Evolutionary conservation across 1,284 basidiomycete genomes (phyloP), one percentile per base, ranked within the genome.

Genomic region (Sanguinoderma infundibulare): DNA sequence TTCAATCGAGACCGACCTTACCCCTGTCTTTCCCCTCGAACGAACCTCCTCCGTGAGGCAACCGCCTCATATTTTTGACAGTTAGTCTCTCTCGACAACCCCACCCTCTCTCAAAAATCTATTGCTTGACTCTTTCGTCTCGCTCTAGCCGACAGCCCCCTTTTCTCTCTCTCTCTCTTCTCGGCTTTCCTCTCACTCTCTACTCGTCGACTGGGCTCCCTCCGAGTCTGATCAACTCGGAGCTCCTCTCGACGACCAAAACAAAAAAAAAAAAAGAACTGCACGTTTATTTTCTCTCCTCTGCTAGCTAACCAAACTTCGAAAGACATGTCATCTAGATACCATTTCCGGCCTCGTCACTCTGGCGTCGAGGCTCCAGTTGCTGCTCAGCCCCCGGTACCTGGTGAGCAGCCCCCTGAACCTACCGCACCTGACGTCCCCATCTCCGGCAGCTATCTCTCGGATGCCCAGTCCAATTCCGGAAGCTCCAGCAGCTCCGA

Each of bases 201-300:
- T 28, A 3, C 38, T 2, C n/a, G 39, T 9, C n/a, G 39, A 34
- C 56, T 58, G 56, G 56, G 32, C n/a, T 22, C 20, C 28, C 49
- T 9, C 15, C 44, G 49, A 53, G 56, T 58, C 56, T 52, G 56
- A 58, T 58, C 56, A 59, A 59, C 57, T 53, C 34, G 57, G n/a
- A 7, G 5, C 9, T 53, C 57, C 57, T 51, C 15, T 53, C 49
- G 35, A 7, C 28, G n/a, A 46, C 42, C 20, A 3, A 40, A 22
- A 47, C 15, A n/a, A 15, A 5, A n/a, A 8, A n/a, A n/a, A n/a
- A n/a, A n/a, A n/a, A n/a, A n/a, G n/a, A n/a, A 28, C 9, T 2
- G 17, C 35, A 32, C 34, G 24, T 22, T 7, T 55, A 17, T 44
- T 28, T 17, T 32, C 26, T n/a, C 22, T 47, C 42, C 20, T 10